A percentile compares a stretch with the other conserved stretches of the same genome.
These are phyloP conservation scores for Ligustrum vulgare DNA, from an alignment of 257 asterid species.

Conservation along the genomic window DNA sequence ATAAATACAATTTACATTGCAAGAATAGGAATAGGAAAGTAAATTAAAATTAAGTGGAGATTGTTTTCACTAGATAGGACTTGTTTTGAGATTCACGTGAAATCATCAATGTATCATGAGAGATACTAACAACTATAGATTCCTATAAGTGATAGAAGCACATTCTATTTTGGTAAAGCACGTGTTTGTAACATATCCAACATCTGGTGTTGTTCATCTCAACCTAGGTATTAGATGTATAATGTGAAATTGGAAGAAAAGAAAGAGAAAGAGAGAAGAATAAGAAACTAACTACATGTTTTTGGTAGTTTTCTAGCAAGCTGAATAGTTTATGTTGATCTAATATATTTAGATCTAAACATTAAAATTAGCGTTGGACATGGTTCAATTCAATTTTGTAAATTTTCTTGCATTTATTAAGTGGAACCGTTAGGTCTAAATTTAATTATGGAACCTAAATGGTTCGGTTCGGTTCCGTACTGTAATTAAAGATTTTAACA, in stretches of 20 bases:
- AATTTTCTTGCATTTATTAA: too few species aligned
- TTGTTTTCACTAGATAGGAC: neutral
- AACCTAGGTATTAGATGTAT: neutral
- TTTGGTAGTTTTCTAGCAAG: neutral
- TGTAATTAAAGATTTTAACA: too few species aligned
- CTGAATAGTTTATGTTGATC: neutral
- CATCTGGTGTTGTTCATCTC: neutral
- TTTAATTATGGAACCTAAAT: too few species aligned
- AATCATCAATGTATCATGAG: neutral
- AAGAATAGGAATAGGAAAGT: neutral
- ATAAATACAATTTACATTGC: neutral
- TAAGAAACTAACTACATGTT: neutral
- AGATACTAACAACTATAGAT: neutral
- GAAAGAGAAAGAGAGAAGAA: neutral
- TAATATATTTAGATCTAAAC: neutral
- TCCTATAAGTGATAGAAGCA: neutral
- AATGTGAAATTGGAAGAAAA: neutral
- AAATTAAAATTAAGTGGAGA: neutral
- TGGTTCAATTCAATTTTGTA: too few species aligned
- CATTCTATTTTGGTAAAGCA: neutral
- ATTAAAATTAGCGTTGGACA: too few species aligned
- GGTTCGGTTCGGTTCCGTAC: too few species aligned
- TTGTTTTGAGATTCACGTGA: neutral
- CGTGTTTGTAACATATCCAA: neutral
- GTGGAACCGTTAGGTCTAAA: too few species aligned